Percentiles rank a stretch among this genome's conserved stretches.
Conservation (phyloP, 139 green algal species). For the Helicosporidium sp. region DNA sequence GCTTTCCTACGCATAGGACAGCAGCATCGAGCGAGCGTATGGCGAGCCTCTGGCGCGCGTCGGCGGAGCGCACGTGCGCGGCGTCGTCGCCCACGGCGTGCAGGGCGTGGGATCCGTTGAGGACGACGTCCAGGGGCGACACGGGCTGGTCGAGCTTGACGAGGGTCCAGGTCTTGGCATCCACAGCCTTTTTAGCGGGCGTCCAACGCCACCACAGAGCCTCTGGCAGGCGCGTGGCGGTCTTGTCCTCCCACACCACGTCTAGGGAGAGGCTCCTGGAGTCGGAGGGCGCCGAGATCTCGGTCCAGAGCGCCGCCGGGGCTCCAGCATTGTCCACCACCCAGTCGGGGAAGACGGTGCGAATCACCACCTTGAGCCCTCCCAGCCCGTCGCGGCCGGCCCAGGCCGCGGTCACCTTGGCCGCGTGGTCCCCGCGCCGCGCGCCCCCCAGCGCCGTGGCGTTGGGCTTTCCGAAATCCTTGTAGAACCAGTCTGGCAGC, state of each 20-base stretch:
- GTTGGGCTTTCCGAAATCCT: constrained; percentile 39
- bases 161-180: constrained; percentile 20
- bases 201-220: constrained; percentile 14
- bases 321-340: constrained; percentile 14
- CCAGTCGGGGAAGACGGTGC: constrained; percentile 1
- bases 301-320: constrained; percentile 14
- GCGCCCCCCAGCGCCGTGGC: constrained; percentile 5
- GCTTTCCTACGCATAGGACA: constrained; percentile 22
- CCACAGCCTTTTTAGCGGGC: constrained; percentile 6
- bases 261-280: constrained; percentile 11
- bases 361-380: constrained; percentile 7
- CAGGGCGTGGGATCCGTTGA: constrained; percentile 33
- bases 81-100: constrained; percentile 27
- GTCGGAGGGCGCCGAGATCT: constrained; percentile 8
- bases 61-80: constrained; percentile 12
- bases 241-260: constrained; percentile 36
- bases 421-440: constrained; percentile 1
- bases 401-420: constrained; percentile 5
- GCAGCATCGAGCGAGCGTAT: constrained; percentile 25
- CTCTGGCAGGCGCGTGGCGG: constrained; percentile 38
- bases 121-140: constrained; percentile 25
- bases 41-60: constrained; percentile 1
- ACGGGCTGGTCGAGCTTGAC: constrained; percentile 29
- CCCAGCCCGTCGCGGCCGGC: background rate
- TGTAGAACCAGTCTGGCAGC: constrained; percentile 12